Percentiles rank a stretch among this genome's conserved stretches.
phyloP scores from a whole-genome alignment of 2,329 filamentous ascomycete genomes.

The Hypoxylon sp. region DNA sequence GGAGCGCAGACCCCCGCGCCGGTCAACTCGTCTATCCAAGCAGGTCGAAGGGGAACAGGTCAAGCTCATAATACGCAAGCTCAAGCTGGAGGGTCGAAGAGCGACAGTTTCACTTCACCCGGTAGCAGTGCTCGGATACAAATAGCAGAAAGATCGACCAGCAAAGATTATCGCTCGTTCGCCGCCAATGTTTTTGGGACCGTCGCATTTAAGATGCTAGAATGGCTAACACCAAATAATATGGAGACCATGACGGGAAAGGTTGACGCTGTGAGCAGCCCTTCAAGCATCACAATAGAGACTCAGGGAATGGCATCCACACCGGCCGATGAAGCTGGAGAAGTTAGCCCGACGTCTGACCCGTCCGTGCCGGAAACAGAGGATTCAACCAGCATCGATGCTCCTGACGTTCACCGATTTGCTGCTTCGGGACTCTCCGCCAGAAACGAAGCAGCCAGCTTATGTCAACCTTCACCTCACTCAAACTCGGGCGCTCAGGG shows the following conservation, averaged over 20 bases:
- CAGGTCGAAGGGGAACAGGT: neutral
- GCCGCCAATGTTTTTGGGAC: conserved; percentile 71
- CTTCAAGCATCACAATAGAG: conserved; percentile 23
- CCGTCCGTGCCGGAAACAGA: conserved; percentile 18
- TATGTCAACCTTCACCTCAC: conserved; percentile 20
- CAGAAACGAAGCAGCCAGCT: conserved; percentile 23
- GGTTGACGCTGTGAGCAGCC: conserved; percentile 38
- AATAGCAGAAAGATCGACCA: conserved; percentile 56
- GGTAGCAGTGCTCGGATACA: conserved; percentile 43
- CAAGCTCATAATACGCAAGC: conserved; percentile 4
- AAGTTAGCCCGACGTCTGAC: conserved; percentile 15
- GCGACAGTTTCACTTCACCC: conserved; percentile 7
- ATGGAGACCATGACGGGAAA: conserved; percentile 58
- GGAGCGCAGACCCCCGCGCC: conserved; percentile 8
- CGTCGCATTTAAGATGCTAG: conserved; percentile 72
- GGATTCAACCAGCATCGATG: conserved; percentile 6
- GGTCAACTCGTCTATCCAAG: neutral
- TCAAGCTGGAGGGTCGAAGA: conserved; percentile 8
- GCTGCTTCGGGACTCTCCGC: conserved; percentile 16
- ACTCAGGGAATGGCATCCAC: conserved; percentile 40
- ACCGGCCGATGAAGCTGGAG: conserved; percentile 27
- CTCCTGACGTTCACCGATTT: conserved; percentile 17
- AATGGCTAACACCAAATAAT: conserved; percentile 71
- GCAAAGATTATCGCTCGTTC: conserved; percentile 67
- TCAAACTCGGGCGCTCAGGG: conserved; percentile 15